Percentiles rank a stretch among this genome's conserved stretches.
Evolutionary conservation across 441 rosid species (phyloP).

Genomic region (Brassica hybrid): DNA sequence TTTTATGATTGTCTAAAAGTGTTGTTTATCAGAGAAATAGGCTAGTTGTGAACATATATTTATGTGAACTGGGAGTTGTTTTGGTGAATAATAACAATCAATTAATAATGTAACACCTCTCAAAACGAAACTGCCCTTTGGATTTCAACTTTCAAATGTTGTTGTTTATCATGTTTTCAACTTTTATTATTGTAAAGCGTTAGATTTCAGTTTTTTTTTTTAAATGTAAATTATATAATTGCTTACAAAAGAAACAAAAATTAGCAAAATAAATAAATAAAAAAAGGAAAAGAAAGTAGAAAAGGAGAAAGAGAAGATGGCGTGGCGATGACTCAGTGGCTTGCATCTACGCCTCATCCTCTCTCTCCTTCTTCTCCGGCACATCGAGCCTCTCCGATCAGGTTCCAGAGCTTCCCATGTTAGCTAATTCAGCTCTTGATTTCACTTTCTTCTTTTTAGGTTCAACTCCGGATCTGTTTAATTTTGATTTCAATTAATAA

Average conservation of each 20-base stretch:
- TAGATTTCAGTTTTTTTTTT: background rate
- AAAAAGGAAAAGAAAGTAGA: constrained; percentile 1
- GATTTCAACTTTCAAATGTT: background rate
- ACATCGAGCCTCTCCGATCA: no score
- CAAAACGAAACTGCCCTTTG: background rate
- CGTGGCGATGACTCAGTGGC: constrained; percentile 11
- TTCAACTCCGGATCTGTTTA: background rate
- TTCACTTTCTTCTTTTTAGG: background rate
- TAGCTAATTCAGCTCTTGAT: background rate
- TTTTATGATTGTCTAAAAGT: background rate
- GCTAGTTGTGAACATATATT: constrained; percentile 6
- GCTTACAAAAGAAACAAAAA: background rate
- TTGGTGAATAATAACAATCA: background rate
- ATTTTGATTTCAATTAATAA: background rate
- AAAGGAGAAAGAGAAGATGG: constrained; percentile 5
- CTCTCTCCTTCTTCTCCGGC: background rate
- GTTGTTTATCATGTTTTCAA: constrained; percentile 1
- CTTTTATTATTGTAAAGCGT: background rate
- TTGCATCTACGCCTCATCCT: background rate
- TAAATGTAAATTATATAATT: background rate
- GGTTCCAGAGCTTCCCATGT: background rate
- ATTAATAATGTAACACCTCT: background rate
- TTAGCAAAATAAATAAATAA: background rate
- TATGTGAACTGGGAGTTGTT: background rate
- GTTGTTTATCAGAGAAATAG: background rate